Percentiles rank a stretch among this genome's conserved stretches.
phyloP scores from a whole-genome alignment of 257 asterid species.

The Fraxinus americana region DNA sequence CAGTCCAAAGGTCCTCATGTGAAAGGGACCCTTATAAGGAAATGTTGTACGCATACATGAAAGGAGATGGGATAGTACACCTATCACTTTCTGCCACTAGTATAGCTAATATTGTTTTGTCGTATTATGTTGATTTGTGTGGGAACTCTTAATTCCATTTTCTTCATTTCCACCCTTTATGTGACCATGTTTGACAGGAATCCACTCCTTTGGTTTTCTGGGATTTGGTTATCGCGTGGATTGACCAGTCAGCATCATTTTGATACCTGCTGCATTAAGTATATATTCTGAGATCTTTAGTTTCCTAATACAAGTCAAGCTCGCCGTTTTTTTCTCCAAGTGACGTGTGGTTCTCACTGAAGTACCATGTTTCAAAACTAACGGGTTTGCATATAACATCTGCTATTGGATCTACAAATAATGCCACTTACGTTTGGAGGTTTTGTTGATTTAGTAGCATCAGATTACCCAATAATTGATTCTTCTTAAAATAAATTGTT shows the following conservation, averaged over 20 bases:
- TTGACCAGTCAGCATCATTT: conserved; percentile 87
- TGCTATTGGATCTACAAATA: conserved; percentile 39
- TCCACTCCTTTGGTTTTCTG: conserved; percentile 75
- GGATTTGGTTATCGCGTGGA: conserved; percentile 93
- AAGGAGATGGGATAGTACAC: conserved; percentile 48
- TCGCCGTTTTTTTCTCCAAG: conserved; percentile 79
- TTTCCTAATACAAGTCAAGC: conserved; percentile 93
- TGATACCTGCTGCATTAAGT: conserved; percentile 73
- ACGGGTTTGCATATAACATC: conserved; percentile 4
- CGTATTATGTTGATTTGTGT: not conserved
- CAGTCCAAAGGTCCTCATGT: conserved; percentile 94
- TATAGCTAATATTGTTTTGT: conserved; percentile 27
- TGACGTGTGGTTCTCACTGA: conserved; percentile 78
- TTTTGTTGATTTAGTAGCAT: conserved; percentile 45
- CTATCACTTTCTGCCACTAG: conserved; percentile 62
- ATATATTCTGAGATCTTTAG: conserved; percentile 80
- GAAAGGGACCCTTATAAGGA: conserved; percentile 83
- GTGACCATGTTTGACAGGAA: conserved; percentile 53
- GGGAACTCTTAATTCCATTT: conserved; percentile 17
- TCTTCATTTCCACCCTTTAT: conserved; percentile 20
- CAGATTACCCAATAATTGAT: conserved; percentile 57
- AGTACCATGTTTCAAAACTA: conserved; percentile 48
- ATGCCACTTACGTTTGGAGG: conserved; percentile 43
- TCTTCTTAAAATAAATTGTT: conserved; percentile 70
- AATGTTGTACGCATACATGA: conserved; percentile 65